These are phyloP conservation scores for Amphirosellinia nigrospora DNA, from an alignment of 495 filamentous ascomycete species.

Conservation along the genomic window DNA sequence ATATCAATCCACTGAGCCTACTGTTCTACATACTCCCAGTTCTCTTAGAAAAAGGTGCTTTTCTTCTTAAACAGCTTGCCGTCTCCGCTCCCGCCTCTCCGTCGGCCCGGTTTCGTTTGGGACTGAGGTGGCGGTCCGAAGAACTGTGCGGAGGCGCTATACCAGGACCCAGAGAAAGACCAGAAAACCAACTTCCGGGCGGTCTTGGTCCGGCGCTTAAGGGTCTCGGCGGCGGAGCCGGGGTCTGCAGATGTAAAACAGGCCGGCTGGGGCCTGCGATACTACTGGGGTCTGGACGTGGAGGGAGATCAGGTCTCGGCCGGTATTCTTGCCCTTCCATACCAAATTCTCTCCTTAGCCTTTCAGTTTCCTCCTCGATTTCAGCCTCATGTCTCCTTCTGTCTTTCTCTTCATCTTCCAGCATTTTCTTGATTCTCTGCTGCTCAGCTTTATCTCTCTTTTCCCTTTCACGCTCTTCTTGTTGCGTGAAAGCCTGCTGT, in stretches of 20 bases:
- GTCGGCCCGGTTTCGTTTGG: constrained; percentile 20
- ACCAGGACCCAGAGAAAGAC: constrained; percentile 7
- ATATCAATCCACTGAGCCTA: neutral
- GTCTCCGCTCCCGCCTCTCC: constrained; percentile 34
- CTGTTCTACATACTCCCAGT: neutral
- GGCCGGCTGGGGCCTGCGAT: constrained; percentile 25
- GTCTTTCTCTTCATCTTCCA: constrained; percentile 78
- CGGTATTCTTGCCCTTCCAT: constrained; percentile 52
- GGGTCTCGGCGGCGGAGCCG: constrained; percentile 47
- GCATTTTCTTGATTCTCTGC: constrained; percentile 73
- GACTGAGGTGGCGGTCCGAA: constrained; percentile 3
- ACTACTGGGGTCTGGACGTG: constrained; percentile 24
- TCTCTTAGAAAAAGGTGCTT: constrained; percentile 38
- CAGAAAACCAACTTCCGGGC: constrained; percentile 30
- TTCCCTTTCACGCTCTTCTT: constrained; percentile 61
- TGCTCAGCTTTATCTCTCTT: constrained; percentile 65
- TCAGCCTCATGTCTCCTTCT: constrained; percentile 70
- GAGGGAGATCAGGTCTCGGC: constrained; percentile 31
- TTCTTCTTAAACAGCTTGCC: constrained; percentile 39
- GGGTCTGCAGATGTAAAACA: constrained; percentile 32
- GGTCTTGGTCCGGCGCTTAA: constrained; percentile 48
- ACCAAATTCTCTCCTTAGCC: constrained; percentile 76
- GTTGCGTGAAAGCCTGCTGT: constrained; percentile 62
- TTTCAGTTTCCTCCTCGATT: constrained; percentile 83
- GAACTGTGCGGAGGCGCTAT: constrained; percentile 9